Evolutionary conservation across 1,284 basidiomycete genomes (phyloP), one percentile per base, ranked within the genome.

Genomic region (Porodaedalea pini): DNA sequence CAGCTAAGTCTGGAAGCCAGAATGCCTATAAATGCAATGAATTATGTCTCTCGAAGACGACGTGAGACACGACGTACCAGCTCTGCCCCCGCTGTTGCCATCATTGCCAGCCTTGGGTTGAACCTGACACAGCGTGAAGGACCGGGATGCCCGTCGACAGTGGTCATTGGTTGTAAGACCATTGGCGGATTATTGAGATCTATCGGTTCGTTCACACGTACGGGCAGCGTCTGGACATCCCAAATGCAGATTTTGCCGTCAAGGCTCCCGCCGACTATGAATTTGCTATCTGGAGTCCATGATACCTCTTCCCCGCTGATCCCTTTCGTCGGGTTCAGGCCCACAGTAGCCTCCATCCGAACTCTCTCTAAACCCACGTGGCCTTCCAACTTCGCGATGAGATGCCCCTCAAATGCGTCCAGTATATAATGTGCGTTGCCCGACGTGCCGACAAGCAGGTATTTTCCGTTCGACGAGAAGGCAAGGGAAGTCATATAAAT

Each of bases 241-340:
- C 93, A 97, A 15, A 94, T 73, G 47, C 81, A 72, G 10, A 95
- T 76, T 64, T 82, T 85, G 44, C 93, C 94, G 66, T 94, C 86
- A 37, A 90, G 77, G 57, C 92, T 93, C 29, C 92, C 92, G 51
- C 87, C 81, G 2, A 96, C 69, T 23, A 97, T 79, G 66, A 82
- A 98, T 66, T 89, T 89, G 69, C 91, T 92, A 69, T 98, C 94
- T 0, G 92, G 90, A 2, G 91, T 94, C 91, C 92, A 98, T 15
- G 80, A 82, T 1, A 94, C 86, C 72, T 97, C 95, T 70, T 96
- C 92, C 8, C 93, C 91, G 62, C 91, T 94, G 58, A 80, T 82
- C 0, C 90, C 91, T 62, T 85, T 84, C 10, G 78, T 71, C 2
- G 91, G 88, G 64, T 87, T 83, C 52, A 91, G 85, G 51, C 74